phyloP scores from a whole-genome alignment of 2,329 filamentous ascomycete genomes.

The Cryphonectria radicalis region DNA sequence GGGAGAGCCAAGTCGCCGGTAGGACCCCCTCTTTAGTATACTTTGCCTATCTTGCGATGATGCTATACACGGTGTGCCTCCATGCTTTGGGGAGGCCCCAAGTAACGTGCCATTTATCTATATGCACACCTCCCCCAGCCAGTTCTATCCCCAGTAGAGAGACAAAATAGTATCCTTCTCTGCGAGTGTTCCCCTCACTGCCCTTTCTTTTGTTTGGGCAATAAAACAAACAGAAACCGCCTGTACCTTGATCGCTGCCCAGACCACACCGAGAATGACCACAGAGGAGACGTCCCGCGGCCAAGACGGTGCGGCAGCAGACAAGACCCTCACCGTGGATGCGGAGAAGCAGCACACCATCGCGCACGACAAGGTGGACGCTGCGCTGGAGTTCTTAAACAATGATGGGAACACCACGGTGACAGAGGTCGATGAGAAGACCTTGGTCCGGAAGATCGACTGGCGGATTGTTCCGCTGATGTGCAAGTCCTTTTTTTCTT shows the following conservation, averaged over 20 bases:
- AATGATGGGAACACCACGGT: conserved; percentile 20
- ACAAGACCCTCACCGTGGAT: conserved; percentile 13
- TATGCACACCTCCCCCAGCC: not conserved
- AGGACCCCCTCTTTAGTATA: no score
- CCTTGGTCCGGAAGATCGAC: conserved; percentile 37
- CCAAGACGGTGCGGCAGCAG: not conserved
- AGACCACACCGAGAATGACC: not conserved
- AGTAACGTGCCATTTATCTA: conserved; percentile 3
- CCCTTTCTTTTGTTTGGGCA: not conserved
- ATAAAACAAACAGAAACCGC: not conserved
- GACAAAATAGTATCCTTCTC: not conserved
- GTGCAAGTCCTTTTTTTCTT: conserved; percentile 30
- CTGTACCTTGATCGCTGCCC: not conserved
- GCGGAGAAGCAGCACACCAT: conserved; percentile 23
- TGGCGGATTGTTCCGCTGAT: conserved; percentile 38
- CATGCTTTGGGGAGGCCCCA: not conserved
- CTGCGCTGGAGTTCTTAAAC: conserved; percentile 24
- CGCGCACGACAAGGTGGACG: conserved; percentile 20
- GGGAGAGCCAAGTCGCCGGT: not conserved
- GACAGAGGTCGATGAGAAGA: conserved; percentile 26
- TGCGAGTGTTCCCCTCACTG: conserved; percentile 6
- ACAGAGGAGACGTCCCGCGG: conserved; percentile 8
- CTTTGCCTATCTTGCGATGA: not conserved
- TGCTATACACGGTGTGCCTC: not conserved
- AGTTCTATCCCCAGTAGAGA: not conserved